Percentiles rank a stretch among this genome's conserved stretches.
These are phyloP conservation scores for Excoecaria cochinchinensis DNA, from an alignment of 345 rosid species.

Conservation along the genomic window DNA sequence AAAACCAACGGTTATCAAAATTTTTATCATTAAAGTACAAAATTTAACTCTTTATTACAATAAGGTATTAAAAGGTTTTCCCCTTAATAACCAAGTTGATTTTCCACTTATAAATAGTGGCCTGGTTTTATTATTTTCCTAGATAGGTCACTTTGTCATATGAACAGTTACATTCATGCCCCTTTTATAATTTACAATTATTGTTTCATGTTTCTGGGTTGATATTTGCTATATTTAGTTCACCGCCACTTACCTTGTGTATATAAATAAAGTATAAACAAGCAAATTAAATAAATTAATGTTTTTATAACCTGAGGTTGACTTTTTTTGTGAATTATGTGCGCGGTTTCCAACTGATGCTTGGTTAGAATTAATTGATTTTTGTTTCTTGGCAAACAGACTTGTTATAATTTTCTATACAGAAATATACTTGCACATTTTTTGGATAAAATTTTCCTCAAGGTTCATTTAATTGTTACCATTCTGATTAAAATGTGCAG, in stretches of 20 bases:
- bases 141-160: background rate
- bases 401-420: background rate
- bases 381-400: background rate
- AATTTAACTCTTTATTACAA: background rate
- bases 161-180: background rate
- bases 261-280: background rate
- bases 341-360: background rate
- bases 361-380: background rate
- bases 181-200: background rate
- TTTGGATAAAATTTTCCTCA: background rate
- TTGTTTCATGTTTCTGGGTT: background rate
- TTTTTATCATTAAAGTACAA: background rate
- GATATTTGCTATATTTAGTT: background rate
- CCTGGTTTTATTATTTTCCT: background rate
- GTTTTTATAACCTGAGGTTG: background rate
- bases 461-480: background rate
- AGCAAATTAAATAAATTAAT: background rate
- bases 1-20: background rate
- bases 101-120: background rate
- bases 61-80: background rate
- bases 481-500: background rate
- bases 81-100: background rate
- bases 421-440: background rate
- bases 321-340: background rate
- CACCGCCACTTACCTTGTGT: too few relatives aligned